Conservation (phyloP, 225 moss, liverwort and hornwort species). For the Marchantia polymorpha region DNA sequence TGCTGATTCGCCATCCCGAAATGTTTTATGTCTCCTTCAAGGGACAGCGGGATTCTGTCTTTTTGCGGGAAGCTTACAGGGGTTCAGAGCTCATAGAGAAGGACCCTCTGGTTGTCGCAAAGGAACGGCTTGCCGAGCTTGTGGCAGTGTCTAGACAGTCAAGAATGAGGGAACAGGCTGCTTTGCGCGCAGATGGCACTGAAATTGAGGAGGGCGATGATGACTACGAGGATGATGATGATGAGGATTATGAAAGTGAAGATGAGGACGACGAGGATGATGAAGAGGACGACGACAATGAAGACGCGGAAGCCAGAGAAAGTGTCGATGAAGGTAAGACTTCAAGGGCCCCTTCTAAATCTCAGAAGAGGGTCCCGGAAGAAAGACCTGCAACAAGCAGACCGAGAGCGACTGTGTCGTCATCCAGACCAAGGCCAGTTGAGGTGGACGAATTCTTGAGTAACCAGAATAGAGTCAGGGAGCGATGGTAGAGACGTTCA, state of each 20-base stretch:
- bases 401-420: conserved; percentile 13
- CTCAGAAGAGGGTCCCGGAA: conserved; percentile 24
- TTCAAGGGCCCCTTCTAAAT: conserved; percentile 32
- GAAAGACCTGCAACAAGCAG: neutral
- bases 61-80: conserved; percentile 74
- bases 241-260: conserved; percentile 27
- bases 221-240: conserved; percentile 23
- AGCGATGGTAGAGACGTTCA: too few species aligned
- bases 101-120: conserved; percentile 65
- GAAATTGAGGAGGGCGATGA: conserved; percentile 18
- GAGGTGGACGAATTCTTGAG: conserved; percentile 10
- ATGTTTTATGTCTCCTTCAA: conserved; percentile 92
- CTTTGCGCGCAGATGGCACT: neutral
- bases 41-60: conserved; percentile 83
- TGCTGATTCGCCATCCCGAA: conserved; percentile 91
- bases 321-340: conserved; percentile 20
- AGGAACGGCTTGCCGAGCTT: conserved; percentile 57
- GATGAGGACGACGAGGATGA: conserved; percentile 49
- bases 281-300: conserved; percentile 41
- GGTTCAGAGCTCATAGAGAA: conserved; percentile 67
- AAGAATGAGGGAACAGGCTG: neutral
- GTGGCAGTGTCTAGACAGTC: conserved; percentile 31
- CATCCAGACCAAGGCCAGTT: conserved; percentile 16
- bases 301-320: conserved; percentile 32
- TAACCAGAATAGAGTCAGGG: too few species aligned